Evolutionary conservation across 768 basidiomycete genomes (phyloP).

Genomic region (Neoboletus brunneissimus): DNA sequence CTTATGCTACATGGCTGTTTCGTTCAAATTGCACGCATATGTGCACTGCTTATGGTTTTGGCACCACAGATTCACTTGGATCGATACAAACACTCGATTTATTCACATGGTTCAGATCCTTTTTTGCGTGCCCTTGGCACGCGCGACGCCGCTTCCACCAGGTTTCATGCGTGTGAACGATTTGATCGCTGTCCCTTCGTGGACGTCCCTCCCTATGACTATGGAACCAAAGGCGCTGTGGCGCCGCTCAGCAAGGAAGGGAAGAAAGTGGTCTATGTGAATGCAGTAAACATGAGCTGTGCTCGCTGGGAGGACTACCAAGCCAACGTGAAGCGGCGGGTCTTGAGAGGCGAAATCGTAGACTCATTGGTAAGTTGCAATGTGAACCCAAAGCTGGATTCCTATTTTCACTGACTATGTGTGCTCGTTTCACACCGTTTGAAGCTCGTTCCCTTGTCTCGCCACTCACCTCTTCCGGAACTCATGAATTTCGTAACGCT

Average conservation of each 20-base stretch:
- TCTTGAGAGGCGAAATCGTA: constrained; percentile 48
- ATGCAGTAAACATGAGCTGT: constrained; percentile 72
- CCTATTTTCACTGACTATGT: not conserved
- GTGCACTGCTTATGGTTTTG: constrained; percentile 5
- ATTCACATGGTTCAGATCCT: constrained; percentile 54
- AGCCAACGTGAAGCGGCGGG: constrained; percentile 37
- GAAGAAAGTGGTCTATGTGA: constrained; percentile 74
- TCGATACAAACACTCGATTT: constrained; percentile 78
- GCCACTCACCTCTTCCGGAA: constrained; percentile 89
- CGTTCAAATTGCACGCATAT: constrained; percentile 1
- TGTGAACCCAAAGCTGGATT: not conserved
- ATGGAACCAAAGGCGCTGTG: not conserved
- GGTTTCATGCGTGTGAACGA: constrained; percentile 94
- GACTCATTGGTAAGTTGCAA: constrained; percentile 55
- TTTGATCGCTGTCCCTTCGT: constrained; percentile 70
- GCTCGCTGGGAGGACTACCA: constrained; percentile 52
- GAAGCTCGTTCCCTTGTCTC: constrained; percentile 77
- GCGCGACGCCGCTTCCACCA: constrained; percentile 55
- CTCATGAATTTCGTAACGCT: constrained; percentile 75
- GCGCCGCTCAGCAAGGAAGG: constrained; percentile 42
- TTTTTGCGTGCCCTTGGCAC: constrained; percentile 61
- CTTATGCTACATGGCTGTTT: not conserved
- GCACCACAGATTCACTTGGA: constrained; percentile 77
- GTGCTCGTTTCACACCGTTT: not conserved
- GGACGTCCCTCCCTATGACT: constrained; percentile 35